Evolutionary conservation across 1,284 basidiomycete genomes (phyloP), one percentile per base, ranked within the genome.

Genomic region (Cutaneotrichosporon sp.): DNA sequence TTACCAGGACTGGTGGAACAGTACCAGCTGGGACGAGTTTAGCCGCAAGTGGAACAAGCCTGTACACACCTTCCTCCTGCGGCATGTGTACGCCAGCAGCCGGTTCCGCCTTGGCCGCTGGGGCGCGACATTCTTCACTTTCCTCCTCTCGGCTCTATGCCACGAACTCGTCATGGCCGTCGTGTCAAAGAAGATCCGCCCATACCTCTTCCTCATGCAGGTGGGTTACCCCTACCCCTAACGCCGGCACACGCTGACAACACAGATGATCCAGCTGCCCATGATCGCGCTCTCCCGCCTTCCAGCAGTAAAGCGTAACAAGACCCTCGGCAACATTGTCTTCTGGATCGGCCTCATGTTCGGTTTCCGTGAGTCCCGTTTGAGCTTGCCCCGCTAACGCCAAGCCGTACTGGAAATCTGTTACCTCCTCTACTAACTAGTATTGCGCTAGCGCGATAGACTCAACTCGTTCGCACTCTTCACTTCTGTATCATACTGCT

Each of bases 1-100:
- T 73, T 98, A 97, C 74, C 88, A 92, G 74, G 93, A 97, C 70
- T 97, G 91, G 88, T 97, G 94, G 94, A 98, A 97, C 76, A 89
- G 90, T 1, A 91, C 87, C 0, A 88, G 87, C 3, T 94, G 90
- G 87, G 96, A 97, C 68, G 90, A 97, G 71, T 98, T 96, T 74
- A 87, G 90, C 7, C 84, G 92, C 45, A 92, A 93, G 76, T 96
- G 92, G 92, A 96, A 96, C 77, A 90, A 88, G 63, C 77, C 77
- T 2, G 77, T 76, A 1, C 73, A 77, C 54, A 84, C 84, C 3
- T 97, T 97, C 80, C 81, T 98, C 20, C 80, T 97, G 10, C 84
- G 90, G 17, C 94, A 98, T 72, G 93, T 98, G 23, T 98, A 94
- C 65, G 87, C 90, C 4, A 86, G 89, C 15, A 84, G 88, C 13